Base-by-base conservation (phyloP, 192 early-diverging fungal species). In the Fimicolochytrium jonesii region DNA sequence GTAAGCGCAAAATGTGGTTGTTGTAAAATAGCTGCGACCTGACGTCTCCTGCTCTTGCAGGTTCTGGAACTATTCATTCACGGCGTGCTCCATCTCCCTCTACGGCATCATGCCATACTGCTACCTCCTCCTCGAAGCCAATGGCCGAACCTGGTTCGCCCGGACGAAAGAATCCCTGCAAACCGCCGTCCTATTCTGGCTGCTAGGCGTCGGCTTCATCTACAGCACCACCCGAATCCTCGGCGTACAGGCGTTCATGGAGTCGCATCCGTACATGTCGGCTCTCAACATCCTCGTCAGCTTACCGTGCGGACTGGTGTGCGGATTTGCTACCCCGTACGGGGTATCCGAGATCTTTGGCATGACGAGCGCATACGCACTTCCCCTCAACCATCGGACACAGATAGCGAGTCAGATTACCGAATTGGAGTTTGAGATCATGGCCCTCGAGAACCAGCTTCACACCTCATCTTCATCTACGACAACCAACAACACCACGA, bases 31-130 rank as follows among this genome's bases (percentile, higher is more conserved):
- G 0, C 28, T 28, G 15, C 33, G 17, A 11, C 23, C 43, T 29
- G 17, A 59, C 15, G 2, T 42, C 26, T 1, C 37, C 20, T 15
- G 17, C 10, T 9, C 33, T 61, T 22, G 0, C 41, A 67, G 66
- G 34, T 50, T 67, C 18, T 67, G 66, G 66, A 49, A 44, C 49
- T 67, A 60, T 26, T 41, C 48, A 4, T 59, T 57, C 22, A 59
- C 60, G 15, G 44, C 47, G 4, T 39, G 34, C 11, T 48, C 57
- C n/a, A 7, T 67, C 28, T 59, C 45, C 6, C 46, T 67, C 4
- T 67, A 59, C 50, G 66, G 46, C 44, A 23, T 67, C 2, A 59
- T 67, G 56, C 66, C 66, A 32, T 67, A 60, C 42, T 47, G 56
- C 46, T 67, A 67, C 53, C 53, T 67, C 4, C 53, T 60, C 31